A percentile compares a stretch with the other conserved stretches of the same genome.
phyloP scores from a whole-genome alignment of 345 rosid species.

The Moringa oleifera region DNA sequence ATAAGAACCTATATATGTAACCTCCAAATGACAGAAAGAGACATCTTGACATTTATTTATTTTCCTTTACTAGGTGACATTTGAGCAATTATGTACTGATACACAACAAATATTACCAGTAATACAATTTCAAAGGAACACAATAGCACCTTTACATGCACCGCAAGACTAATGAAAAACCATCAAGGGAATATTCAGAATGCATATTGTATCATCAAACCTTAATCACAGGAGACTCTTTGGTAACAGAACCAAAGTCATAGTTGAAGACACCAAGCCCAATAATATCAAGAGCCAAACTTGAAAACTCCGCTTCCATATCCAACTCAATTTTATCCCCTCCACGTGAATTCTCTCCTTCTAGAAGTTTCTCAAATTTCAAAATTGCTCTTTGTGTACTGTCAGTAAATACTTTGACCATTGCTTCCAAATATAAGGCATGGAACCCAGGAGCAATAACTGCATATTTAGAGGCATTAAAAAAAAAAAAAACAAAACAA shows the following conservation, averaged over 20 bases:
- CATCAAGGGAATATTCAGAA: no score
- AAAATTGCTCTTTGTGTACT: slow-evolving; percentile 69
- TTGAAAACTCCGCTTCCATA: slow-evolving; percentile 94
- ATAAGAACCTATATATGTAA: no score
- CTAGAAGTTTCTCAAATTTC: slow-evolving; percentile 67
- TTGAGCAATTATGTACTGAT: no score
- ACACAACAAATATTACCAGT: no score
- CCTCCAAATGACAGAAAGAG: no score
- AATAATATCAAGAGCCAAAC: slow-evolving; percentile 87
- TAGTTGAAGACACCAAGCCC: slow-evolving; percentile 94
- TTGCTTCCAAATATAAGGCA: slow-evolving; percentile 75
- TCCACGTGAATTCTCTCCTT: slow-evolving; percentile 33
- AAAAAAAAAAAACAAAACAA: neutral
- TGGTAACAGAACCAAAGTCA: slow-evolving; percentile 87
- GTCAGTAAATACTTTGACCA: slow-evolving; percentile 70
- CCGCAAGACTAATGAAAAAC: no score
- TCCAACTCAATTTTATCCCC: slow-evolving; percentile 58
- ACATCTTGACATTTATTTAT: no score
- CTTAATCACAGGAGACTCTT: slow-evolving; percentile 95
- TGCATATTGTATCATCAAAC: slow-evolving; percentile 23
- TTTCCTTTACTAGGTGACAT: no score
- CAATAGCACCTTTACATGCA: neutral
- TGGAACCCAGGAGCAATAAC: slow-evolving; percentile 96
- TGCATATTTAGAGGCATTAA: slow-evolving; percentile 20
- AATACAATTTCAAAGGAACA: neutral